Evolutionary conservation across 2,329 filamentous ascomycete genomes (phyloP).

Genomic region (Pseudogymnoascus sp.): DNA sequence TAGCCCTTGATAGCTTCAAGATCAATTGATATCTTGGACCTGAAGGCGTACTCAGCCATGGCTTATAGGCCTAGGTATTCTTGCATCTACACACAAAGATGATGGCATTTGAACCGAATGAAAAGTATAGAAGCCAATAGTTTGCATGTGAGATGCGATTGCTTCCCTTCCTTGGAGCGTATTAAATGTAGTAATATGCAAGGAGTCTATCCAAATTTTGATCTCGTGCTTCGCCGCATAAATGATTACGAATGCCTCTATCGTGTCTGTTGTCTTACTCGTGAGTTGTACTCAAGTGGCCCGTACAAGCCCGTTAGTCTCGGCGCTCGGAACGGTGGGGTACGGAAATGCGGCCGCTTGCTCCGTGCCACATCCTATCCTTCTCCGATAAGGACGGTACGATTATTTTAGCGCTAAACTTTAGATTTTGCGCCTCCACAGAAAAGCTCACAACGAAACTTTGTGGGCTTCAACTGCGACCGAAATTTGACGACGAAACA

Average conservation of each 20-base stretch:
- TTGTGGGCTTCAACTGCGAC: slow-evolving; percentile 9
- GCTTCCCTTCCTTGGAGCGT: neutral
- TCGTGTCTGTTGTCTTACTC: neutral
- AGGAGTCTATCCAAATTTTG: neutral
- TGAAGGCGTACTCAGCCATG: neutral
- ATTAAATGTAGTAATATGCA: neutral
- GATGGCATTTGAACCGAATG: neutral
- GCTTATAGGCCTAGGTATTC: neutral
- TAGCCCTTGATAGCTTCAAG: neutral
- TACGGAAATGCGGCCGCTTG: neutral
- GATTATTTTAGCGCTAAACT: slow-evolving; percentile 11
- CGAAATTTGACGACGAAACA: slow-evolving; percentile 8
- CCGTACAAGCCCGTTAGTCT: neutral
- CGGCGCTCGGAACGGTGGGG: neutral
- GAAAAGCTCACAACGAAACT: slow-evolving; percentile 9
- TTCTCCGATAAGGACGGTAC: slow-evolving; percentile 7
- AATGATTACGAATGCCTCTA: neutral
- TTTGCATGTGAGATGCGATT: neutral
- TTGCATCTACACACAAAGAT: neutral
- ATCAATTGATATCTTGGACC: neutral
- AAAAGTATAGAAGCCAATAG: neutral
- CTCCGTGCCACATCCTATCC: neutral
- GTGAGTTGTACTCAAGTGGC: neutral
- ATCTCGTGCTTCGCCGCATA: neutral
- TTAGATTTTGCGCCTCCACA: slow-evolving; percentile 11